phyloP scores from a whole-genome alignment of 2,329 filamentous ascomycete species.

The Cercospora zeina region DNA sequence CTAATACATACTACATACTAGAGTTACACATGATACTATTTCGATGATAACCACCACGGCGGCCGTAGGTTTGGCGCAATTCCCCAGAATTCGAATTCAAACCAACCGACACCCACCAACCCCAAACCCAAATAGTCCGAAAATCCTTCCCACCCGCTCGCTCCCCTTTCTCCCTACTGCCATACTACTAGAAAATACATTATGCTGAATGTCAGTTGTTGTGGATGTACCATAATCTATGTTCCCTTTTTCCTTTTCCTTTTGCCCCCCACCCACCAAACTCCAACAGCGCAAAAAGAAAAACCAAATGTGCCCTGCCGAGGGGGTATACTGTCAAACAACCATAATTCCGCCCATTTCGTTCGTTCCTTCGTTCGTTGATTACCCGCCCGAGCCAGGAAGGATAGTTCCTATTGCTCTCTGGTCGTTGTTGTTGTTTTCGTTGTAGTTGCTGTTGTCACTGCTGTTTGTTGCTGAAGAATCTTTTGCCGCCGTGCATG shows the following conservation, averaged over 20 bases:
- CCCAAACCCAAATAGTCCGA: neutral
- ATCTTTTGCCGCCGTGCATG: conserved; percentile 6
- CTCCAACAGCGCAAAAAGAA: neutral
- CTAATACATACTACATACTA: conserved; percentile 13
- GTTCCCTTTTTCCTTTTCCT: neutral
- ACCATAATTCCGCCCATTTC: too few relatives aligned
- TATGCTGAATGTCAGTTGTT: neutral
- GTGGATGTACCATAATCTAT: neutral
- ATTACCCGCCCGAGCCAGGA: neutral
- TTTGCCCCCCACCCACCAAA: too few relatives aligned
- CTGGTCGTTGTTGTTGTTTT: neutral
- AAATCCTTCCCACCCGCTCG: neutral
- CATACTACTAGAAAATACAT: neutral
- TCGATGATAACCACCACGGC: neutral
- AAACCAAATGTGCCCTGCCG: conserved; percentile 14
- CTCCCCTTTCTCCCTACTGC: neutral
- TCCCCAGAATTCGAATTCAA: neutral
- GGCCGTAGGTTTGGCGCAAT: neutral
- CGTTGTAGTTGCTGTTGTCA: neutral
- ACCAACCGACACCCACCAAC: neutral
- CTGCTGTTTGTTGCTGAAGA: neutral
- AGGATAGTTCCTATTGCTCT: neutral
- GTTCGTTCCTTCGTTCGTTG: neutral
- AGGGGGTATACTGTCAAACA: conserved; percentile 17
- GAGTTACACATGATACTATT: conserved; percentile 1